Evolutionary conservation across 2,329 filamentous ascomycete genomes (phyloP).

Genomic region (Apiospora sp.): DNA sequence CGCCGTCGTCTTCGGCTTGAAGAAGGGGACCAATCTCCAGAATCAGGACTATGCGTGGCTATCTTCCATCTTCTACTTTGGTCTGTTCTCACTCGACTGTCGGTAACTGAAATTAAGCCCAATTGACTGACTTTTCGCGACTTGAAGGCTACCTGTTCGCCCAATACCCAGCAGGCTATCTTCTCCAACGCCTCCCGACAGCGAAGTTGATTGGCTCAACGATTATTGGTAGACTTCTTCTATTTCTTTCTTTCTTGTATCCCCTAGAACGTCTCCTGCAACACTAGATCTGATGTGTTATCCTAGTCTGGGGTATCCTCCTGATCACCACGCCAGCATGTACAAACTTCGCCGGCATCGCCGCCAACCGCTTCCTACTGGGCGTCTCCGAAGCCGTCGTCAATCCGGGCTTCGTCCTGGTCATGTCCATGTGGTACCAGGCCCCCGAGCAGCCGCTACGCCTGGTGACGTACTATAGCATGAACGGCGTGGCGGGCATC

Average conservation of each 20-base stretch:
- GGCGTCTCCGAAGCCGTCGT: slow-evolving; percentile 64
- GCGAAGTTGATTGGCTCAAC: slow-evolving; percentile 55
- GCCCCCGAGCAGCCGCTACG: slow-evolving; percentile 58
- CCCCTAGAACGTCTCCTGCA: no score
- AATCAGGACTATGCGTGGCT: slow-evolving; percentile 62
- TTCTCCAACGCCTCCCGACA: slow-evolving; percentile 56
- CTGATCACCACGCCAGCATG: slow-evolving; percentile 58
- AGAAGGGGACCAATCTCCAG: slow-evolving; percentile 54
- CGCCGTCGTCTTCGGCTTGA: slow-evolving; percentile 56
- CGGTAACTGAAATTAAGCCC: background rate
- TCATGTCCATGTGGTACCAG: slow-evolving; percentile 49
- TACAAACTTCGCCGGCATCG: slow-evolving; percentile 61
- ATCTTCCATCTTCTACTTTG: slow-evolving; percentile 61
- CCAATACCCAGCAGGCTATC: slow-evolving; percentile 53
- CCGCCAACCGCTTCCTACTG: slow-evolving; percentile 62
- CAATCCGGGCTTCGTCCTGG: slow-evolving; percentile 57
- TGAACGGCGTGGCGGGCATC: slow-evolving; percentile 67
- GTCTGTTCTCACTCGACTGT: slow-evolving; percentile 24
- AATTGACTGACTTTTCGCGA: background rate
- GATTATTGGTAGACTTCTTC: slow-evolving; percentile 46
- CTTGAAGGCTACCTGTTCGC: slow-evolving; percentile 49
- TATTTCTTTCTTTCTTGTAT: no score
- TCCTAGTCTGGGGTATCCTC: slow-evolving; percentile 55
- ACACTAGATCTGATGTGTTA: background rate
- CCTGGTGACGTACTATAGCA: slow-evolving; percentile 63